Conservation (phyloP, 495 filamentous ascomycete species). For the Penicillium psychrofluorescens region DNA sequence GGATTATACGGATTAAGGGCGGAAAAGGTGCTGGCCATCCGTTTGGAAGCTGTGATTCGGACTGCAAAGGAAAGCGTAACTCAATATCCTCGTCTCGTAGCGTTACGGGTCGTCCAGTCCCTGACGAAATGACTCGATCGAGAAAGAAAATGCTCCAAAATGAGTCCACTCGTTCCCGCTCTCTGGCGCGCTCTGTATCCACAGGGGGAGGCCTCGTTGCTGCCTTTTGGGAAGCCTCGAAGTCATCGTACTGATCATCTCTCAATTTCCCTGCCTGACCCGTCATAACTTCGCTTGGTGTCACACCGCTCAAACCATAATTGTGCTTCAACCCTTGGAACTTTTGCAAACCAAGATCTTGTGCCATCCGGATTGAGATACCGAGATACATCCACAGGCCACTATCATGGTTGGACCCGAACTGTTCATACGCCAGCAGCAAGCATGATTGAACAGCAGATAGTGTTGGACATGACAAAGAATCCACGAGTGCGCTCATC, state of each 20-base stretch:
- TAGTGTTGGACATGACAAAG: constrained; percentile 70
- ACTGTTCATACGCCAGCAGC: constrained; percentile 77
- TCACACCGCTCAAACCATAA: constrained; percentile 47
- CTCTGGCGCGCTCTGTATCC: constrained; percentile 43
- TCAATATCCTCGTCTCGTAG: constrained; percentile 77
- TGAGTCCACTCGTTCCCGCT: constrained; percentile 71
- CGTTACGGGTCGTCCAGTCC: constrained; percentile 72
- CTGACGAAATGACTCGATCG: constrained; percentile 77
- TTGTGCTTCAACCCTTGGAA: constrained; percentile 65
- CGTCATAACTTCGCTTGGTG: constrained; percentile 43
- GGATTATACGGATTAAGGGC: constrained; percentile 70
- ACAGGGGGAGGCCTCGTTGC: constrained; percentile 11
- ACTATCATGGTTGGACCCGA: constrained; percentile 78
- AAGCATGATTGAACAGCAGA: constrained; percentile 73
- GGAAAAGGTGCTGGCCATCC: constrained; percentile 73
- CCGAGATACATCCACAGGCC: constrained; percentile 88
- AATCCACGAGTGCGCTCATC: constrained; percentile 65
- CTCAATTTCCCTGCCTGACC: constrained; percentile 35
- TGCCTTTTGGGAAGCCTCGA: constrained; percentile 18
- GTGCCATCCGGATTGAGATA: constrained; percentile 76
- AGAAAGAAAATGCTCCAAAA: constrained; percentile 85
- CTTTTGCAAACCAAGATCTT: constrained; percentile 77
- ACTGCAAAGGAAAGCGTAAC: constrained; percentile 60
- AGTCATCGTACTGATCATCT: constrained; percentile 37
- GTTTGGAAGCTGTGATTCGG: constrained; percentile 47